Evolutionary conservation across 176 grass and related monocot genomes (phyloP).

Genomic region (Typha latifolia): DNA sequence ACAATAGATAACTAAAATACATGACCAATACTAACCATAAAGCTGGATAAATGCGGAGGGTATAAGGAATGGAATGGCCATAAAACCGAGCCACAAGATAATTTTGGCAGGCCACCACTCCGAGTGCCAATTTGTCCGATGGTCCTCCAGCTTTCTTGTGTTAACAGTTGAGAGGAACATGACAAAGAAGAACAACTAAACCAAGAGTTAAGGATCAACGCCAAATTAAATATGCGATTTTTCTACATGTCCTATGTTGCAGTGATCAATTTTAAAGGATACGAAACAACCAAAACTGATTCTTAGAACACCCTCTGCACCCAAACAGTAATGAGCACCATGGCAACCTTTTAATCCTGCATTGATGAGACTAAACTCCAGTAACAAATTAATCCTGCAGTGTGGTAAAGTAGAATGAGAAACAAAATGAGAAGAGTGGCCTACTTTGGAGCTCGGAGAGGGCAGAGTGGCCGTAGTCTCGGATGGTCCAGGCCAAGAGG

Average conservation of each 20-base stretch:
- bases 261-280: conserved; percentile 27
- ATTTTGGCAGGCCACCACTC: conserved; percentile 95
- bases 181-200: conserved; percentile 79
- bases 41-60: conserved; percentile 73
- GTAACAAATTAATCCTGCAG: neutral
- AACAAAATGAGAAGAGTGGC: neutral
- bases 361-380: neutral
- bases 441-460: conserved; percentile 59
- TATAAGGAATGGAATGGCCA: conserved; percentile 61
- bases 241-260: neutral
- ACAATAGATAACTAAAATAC: neutral
- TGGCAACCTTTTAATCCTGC: conserved; percentile 51
- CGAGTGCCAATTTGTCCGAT: conserved; percentile 84
- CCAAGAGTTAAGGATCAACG: conserved; percentile 5
- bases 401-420: neutral
- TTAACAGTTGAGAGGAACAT: conserved; percentile 84
- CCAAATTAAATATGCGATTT: neutral
- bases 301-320: conserved; percentile 79
- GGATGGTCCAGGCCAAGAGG: conserved; percentile 81
- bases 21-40: conserved; percentile 50
- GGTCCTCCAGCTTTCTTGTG: conserved; percentile 51
- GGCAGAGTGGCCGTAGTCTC: conserved; percentile 65
- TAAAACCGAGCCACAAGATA: conserved; percentile 73
- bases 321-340: conserved; percentile 54
- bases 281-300: conserved; percentile 94